A percentile compares a stretch with the other conserved stretches of the same genome.
These are phyloP conservation scores for Eimeria acervulina DNA, from an alignment of 169 alveolate genomes.

Conservation along the genomic window DNA sequence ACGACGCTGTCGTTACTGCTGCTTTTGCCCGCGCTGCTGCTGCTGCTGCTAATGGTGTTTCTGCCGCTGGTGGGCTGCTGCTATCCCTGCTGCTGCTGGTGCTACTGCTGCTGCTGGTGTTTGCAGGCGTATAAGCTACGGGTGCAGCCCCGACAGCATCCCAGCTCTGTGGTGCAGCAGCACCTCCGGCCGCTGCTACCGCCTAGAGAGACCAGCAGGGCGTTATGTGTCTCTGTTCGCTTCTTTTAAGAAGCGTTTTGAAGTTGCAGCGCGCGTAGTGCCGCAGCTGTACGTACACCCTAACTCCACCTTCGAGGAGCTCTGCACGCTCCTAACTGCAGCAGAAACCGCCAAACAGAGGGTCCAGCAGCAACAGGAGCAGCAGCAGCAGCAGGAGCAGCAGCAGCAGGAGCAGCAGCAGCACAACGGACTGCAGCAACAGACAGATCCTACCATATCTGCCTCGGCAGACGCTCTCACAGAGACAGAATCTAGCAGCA, in stretches of 20 bases:
- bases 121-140: slow-evolving; percentile 72
- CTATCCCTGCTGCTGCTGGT: not conserved
- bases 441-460: too few relatives aligned
- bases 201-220: slow-evolving; percentile 77
- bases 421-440: not conserved
- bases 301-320: slow-evolving; percentile 33
- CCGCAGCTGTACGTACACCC: slow-evolving; percentile 67
- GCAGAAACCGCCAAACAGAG: slow-evolving; percentile 19
- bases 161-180: slow-evolving; percentile 47
- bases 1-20: not conserved
- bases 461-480: not conserved
- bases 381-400: not conserved
- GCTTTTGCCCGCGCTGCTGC: too few relatives aligned
- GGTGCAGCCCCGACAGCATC: slow-evolving; percentile 28
- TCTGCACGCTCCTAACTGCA: slow-evolving; percentile 56
- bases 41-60: not conserved
- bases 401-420: not conserved
- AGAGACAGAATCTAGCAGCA: not conserved
- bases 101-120: not conserved
- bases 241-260: slow-evolving; percentile 37
- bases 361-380: slow-evolving; percentile 26
- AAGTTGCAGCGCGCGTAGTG: slow-evolving; percentile 72
- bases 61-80: not conserved
- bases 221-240: slow-evolving; percentile 57
- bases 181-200: slow-evolving; percentile 44